Conservation (phyloP, 108 stramenopile genomes). For the Fistulifera solaris region DNA sequence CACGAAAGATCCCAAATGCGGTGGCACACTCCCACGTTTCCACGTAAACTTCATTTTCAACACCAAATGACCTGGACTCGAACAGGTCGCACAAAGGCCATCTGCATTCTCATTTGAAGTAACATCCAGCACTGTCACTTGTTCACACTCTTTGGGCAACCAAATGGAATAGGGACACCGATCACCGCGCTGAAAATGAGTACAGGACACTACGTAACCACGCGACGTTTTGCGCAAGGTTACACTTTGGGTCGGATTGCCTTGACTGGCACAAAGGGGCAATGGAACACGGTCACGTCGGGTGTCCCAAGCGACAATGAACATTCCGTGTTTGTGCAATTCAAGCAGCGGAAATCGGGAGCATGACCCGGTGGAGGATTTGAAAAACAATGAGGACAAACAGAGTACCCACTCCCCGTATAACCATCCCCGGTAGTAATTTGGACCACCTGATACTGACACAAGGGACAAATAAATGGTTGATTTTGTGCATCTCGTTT, state of each 20-base stretch:
- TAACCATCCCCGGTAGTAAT: slow-evolving; percentile 45
- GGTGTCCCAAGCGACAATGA: slow-evolving; percentile 50
- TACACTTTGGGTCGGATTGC: slow-evolving; percentile 4
- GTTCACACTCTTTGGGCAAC: slow-evolving; percentile 53
- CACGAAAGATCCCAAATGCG: slow-evolving; percentile 49
- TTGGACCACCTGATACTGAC: slow-evolving; percentile 65
- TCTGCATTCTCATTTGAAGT: slow-evolving; percentile 21
- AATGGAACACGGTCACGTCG: slow-evolving; percentile 59
- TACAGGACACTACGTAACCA: slow-evolving; percentile 53
- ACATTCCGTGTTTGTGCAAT: slow-evolving; percentile 65
- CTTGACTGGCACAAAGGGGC: slow-evolving; percentile 52
- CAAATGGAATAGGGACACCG: slow-evolving; percentile 62
- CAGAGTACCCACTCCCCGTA: slow-evolving; percentile 45
- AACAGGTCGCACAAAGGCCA: slow-evolving; percentile 39
- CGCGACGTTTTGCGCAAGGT: slow-evolving; percentile 38
- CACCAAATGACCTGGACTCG: slow-evolving; percentile 29
- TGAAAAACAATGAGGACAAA: slow-evolving; percentile 75
- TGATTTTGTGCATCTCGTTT: slow-evolving; percentile 31
- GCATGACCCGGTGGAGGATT: slow-evolving; percentile 66
- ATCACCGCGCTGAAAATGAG: slow-evolving; percentile 35
- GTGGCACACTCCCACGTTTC: slow-evolving; percentile 77
- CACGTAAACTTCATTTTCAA: slow-evolving; percentile 57
- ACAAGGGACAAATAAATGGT: slow-evolving; percentile 68
- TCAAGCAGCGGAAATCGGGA: slow-evolving; percentile 68
- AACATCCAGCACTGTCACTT: slow-evolving; percentile 31